Evolutionary conservation across 768 basidiomycete species (phyloP).

Genomic region (Clathrus columnatus): DNA sequence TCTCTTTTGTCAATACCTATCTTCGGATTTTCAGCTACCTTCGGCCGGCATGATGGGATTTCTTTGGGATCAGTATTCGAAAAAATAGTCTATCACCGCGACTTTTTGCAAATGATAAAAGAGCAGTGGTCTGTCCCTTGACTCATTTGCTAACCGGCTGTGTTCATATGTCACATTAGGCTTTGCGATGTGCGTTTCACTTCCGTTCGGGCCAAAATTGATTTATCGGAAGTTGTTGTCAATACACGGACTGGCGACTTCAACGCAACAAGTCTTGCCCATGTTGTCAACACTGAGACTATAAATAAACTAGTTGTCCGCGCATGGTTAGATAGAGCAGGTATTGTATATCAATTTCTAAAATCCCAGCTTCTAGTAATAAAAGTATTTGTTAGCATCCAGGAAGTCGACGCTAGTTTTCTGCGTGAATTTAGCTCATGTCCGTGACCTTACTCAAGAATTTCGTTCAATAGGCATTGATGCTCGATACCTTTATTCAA

Average conservation of each 20-base stretch:
- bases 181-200: constrained; percentile 84
- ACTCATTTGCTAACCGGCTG: not conserved
- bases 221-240: constrained; percentile 59
- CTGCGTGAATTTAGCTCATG: constrained; percentile 78
- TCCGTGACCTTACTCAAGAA: constrained; percentile 57
- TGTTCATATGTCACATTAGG: constrained; percentile 31
- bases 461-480: constrained; percentile 76
- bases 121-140: constrained; percentile 61
- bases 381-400: constrained; percentile 26
- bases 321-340: constrained; percentile 79
- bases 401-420: constrained; percentile 91
- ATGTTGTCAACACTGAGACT: constrained; percentile 70
- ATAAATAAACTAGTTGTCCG: constrained; percentile 73
- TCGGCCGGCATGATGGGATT: constrained; percentile 83
- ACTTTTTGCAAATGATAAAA: constrained; percentile 87
- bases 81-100: constrained; percentile 84
- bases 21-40: constrained; percentile 93
- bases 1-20: constrained; percentile 51
- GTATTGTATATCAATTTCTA: constrained; percentile 31
- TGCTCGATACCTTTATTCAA: constrained; percentile 70
- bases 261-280: constrained; percentile 64
- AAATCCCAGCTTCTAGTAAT: not conserved
- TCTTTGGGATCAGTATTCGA: constrained; percentile 86
- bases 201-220: constrained; percentile 63
- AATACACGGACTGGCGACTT: constrained; percentile 74